phyloP scores from a whole-genome alignment of 257 asterid genomes.

The Nemophila menziesii region DNA sequence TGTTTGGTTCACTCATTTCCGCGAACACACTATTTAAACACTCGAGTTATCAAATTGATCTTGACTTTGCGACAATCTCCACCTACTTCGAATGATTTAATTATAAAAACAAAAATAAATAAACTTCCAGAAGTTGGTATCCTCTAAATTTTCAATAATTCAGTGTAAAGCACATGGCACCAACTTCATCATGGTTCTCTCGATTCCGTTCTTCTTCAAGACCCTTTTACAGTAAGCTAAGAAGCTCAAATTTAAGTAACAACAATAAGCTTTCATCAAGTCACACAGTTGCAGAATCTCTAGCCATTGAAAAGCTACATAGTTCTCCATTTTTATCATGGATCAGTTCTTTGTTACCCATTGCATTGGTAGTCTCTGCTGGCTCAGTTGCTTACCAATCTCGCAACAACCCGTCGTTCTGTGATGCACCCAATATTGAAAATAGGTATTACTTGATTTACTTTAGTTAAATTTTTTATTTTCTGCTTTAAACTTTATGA shows the following conservation, averaged over 20 bases:
- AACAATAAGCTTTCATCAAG: conserved; percentile 15
- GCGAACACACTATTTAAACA: too few relatives aligned
- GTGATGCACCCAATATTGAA: conserved; percentile 45
- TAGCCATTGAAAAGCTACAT: conserved; percentile 17
- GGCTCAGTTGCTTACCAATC: conserved; percentile 37
- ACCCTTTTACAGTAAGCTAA: conserved; percentile 21
- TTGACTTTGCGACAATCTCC: too few relatives aligned
- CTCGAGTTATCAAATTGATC: too few relatives aligned
- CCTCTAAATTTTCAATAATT: too few relatives aligned
- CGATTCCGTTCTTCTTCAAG: conserved; percentile 51
- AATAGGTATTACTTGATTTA: conserved; percentile 24
- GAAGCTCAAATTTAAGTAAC: conserved; percentile 14
- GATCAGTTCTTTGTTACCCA: conserved; percentile 40
- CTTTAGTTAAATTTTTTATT: too few relatives aligned
- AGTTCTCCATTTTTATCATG: conserved; percentile 16
- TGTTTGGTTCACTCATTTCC: too few relatives aligned
- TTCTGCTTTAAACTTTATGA: not conserved
- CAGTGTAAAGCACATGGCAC: conserved; percentile 13
- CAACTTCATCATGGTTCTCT: conserved; percentile 36
- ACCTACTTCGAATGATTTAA: too few relatives aligned
- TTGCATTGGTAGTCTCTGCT: conserved; percentile 44
- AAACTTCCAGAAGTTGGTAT: too few relatives aligned
- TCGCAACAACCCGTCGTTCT: conserved; percentile 23
- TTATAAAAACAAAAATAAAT: too few relatives aligned
- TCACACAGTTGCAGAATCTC: conserved; percentile 20